Evolutionary conservation across 2,329 filamentous ascomycete species (phyloP).

Genomic region (Fusarium tanahbumbuense): DNA sequence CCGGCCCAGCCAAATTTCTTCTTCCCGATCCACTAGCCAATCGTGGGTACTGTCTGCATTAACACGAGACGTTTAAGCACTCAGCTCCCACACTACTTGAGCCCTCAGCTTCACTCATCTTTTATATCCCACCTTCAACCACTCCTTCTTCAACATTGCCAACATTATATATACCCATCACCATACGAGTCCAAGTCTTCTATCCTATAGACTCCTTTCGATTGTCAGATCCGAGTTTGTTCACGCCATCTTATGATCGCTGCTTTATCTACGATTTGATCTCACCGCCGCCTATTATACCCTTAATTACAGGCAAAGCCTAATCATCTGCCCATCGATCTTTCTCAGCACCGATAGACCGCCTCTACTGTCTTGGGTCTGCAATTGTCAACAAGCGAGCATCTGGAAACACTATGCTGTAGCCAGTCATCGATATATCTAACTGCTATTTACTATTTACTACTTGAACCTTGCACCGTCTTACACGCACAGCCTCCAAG

Average conservation of each 20-base stretch:
- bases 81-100: slow-evolving; percentile 25
- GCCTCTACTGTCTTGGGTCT: slow-evolving; percentile 2
- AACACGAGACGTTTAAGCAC: slow-evolving; percentile 37
- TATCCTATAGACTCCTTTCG: slow-evolving; percentile 4
- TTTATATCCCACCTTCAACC: slow-evolving; percentile 14
- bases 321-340: neutral
- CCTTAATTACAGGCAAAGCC: slow-evolving; percentile 24
- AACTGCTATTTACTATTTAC: neutral
- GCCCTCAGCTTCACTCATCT: slow-evolving; percentile 16
- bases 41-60: slow-evolving; percentile 32
- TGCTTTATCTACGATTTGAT: slow-evolving; percentile 5
- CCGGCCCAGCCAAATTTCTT: slow-evolving; percentile 33
- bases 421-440: slow-evolving; percentile 7
- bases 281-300: slow-evolving; percentile 16
- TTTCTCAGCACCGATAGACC: neutral
- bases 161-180: slow-evolving; percentile 15
- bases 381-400: slow-evolving; percentile 2
- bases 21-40: slow-evolving; percentile 37
- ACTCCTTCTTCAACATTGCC: slow-evolving; percentile 1
- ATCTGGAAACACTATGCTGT: slow-evolving; percentile 31
- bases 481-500: slow-evolving; percentile 1
- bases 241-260: slow-evolving; percentile 7
- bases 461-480: neutral
- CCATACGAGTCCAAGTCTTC: neutral
- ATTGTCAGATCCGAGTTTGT: slow-evolving; percentile 3